Evolutionary conservation across 164 flowering plant species (phyloP).

Genomic region (Vitis amurensis): DNA sequence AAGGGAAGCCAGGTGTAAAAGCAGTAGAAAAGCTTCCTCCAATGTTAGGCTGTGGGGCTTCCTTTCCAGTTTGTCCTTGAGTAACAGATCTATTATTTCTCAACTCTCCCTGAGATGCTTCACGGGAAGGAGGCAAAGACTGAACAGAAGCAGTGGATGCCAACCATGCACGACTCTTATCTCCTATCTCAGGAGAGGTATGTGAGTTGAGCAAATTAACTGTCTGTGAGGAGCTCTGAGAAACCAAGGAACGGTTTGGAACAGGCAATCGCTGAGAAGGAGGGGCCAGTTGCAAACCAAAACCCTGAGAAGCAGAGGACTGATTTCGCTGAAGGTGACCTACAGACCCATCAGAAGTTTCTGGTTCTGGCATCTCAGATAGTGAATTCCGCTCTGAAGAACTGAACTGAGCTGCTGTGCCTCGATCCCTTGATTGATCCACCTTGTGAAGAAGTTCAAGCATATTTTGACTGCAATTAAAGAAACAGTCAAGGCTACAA

Average conservation of each 20-base stretch:
- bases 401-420: conserved; percentile 24
- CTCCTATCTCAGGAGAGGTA: conserved; percentile 33
- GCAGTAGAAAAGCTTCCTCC: conserved; percentile 35
- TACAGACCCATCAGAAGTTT: conserved; percentile 50
- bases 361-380: conserved; percentile 43
- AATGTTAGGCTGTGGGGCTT: conserved; percentile 20
- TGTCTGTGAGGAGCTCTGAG: conserved; percentile 37
- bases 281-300: conserved; percentile 71
- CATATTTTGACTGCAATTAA: conserved; percentile 75
- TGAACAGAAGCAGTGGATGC: conserved; percentile 35
- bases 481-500: conserved; percentile 2
- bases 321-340: conserved; percentile 49
- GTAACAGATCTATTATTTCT: conserved; percentile 27
- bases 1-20: conserved; percentile 29
- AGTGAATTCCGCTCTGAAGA: conserved; percentile 41
- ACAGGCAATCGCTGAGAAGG: conserved; percentile 56
- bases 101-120: conserved; percentile 29
- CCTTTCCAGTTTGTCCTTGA: conserved; percentile 31
- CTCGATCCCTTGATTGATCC: conserved; percentile 62
- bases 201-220: conserved; percentile 31
- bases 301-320: conserved; percentile 59
- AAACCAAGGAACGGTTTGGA: conserved; percentile 34
- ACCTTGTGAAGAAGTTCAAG: conserved; percentile 89
- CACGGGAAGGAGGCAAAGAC: conserved; percentile 27
- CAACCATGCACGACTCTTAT: conserved; percentile 31